Conservation (phyloP, 2,329 filamentous ascomycete genomes). For the Colletotrichum navitas region DNA sequence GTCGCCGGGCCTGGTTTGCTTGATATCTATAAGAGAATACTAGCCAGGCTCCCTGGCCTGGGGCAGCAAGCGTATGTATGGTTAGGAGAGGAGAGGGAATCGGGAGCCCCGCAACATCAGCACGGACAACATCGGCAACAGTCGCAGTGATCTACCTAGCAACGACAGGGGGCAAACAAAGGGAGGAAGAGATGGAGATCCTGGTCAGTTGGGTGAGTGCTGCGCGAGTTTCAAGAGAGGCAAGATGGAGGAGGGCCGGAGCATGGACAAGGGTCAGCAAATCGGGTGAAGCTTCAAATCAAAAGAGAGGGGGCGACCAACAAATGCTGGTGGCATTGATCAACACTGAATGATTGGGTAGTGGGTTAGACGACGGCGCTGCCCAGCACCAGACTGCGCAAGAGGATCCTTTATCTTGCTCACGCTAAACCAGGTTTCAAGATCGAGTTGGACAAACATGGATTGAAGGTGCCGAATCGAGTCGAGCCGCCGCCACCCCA, state of each 20-base stretch:
- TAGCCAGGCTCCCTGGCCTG: background rate
- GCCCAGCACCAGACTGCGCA: conserved; percentile 2
- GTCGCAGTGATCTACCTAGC: background rate
- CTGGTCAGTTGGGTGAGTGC: conserved; percentile 13
- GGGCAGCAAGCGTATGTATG: background rate
- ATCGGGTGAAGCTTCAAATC: background rate
- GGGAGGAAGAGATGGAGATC: background rate
- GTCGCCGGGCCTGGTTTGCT: background rate
- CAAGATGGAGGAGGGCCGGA: conserved; percentile 10
- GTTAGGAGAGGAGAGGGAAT: background rate
- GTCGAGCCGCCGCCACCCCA: background rate
- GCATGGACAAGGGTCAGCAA: conserved; percentile 10
- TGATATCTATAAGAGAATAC: conserved; percentile 18
- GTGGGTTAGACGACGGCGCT: background rate
- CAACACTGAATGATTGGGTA: background rate
- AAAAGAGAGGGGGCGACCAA: background rate
- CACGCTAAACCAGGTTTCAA: conserved; percentile 19
- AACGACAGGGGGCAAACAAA: conserved; percentile 5
- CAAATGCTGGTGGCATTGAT: background rate
- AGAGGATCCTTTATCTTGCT: conserved; percentile 30
- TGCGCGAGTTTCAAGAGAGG: conserved; percentile 34
- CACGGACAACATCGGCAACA: background rate
- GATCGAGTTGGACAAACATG: background rate
- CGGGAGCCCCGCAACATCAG: conserved; percentile 6
- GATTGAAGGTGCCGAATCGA: background rate